Conservation (phyloP, 2,329 filamentous ascomycete species). For the Laburnicola sp. region DNA sequence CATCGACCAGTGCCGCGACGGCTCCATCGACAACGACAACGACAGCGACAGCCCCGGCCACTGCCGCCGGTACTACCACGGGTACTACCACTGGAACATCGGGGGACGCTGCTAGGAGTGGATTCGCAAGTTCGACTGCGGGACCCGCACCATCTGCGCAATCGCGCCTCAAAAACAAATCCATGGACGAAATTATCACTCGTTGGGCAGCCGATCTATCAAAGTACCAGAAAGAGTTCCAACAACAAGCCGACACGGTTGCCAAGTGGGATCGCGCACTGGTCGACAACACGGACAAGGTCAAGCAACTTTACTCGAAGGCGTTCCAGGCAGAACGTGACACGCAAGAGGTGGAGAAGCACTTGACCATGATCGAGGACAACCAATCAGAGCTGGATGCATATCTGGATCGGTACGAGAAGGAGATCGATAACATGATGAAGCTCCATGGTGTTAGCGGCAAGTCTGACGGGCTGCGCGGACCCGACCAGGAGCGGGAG, state of each 20-base stretch:
- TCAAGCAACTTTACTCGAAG: conserved; percentile 86
- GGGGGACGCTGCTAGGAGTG: conserved; percentile 34
- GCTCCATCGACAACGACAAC: neutral
- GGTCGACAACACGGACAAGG: conserved; percentile 92
- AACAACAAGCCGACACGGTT: conserved; percentile 83
- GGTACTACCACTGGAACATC: conserved; percentile 22
- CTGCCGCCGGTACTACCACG: conserved; percentile 26
- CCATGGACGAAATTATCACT: conserved; percentile 98
- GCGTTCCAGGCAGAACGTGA: conserved; percentile 94
- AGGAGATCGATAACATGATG: conserved; percentile 87
- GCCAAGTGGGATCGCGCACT: conserved; percentile 89
- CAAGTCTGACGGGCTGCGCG: conserved; percentile 71
- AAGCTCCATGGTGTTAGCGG: conserved; percentile 73
- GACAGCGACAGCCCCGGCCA: conserved; percentile 8
- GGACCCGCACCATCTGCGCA: conserved; percentile 78
- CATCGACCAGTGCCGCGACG: conserved; percentile 7
- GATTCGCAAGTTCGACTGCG: conserved; percentile 71
- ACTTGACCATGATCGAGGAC: conserved; percentile 84
- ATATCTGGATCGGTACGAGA: conserved; percentile 89
- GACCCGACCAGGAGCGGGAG: conserved; percentile 94
- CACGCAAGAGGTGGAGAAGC: conserved; percentile 89
- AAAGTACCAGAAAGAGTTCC: conserved; percentile 97
- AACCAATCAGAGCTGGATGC: conserved; percentile 88
- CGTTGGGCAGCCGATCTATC: conserved; percentile 93
- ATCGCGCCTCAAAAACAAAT: conserved; percentile 94